These are phyloP conservation scores for Sporothrix variecibatus DNA, from an alignment of 2,329 filamentous ascomycete genomes.

Conservation along the genomic window DNA sequence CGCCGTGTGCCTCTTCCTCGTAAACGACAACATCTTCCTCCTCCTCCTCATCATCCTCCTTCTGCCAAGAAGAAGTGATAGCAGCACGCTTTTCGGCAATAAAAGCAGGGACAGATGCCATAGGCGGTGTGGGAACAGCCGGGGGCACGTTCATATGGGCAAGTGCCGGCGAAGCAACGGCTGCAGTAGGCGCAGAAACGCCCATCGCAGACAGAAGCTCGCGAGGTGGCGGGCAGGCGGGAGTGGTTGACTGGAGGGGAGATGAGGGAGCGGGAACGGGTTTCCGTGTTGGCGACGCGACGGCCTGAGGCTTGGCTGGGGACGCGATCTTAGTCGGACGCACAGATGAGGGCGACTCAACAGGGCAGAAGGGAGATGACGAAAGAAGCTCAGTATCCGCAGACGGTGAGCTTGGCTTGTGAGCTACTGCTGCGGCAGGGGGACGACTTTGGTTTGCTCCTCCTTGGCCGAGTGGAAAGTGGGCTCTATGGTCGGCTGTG, in stretches of 20 bases:
- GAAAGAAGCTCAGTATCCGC: slow-evolving; percentile 10
- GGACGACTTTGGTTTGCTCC: slow-evolving; percentile 42
- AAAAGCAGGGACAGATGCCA: slow-evolving; percentile 14
- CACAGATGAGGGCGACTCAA: slow-evolving; percentile 31
- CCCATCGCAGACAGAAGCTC: slow-evolving; percentile 28
- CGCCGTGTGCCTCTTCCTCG: background rate
- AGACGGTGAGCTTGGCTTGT: slow-evolving; percentile 16
- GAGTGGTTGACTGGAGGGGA: slow-evolving; percentile 30
- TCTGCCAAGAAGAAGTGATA: background rate
- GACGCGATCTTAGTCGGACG: slow-evolving; percentile 25
- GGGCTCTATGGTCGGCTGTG: slow-evolving; percentile 40
- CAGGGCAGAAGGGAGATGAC: slow-evolving; percentile 28
- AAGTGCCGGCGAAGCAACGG: background rate
- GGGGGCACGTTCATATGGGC: background rate
- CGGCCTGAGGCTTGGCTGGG: slow-evolving; percentile 22
- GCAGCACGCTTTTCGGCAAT: slow-evolving; percentile 9
- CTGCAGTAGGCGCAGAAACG: background rate
- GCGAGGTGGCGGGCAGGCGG: slow-evolving; percentile 29
- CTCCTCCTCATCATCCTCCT: background rate
- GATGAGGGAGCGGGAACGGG: slow-evolving; percentile 24
- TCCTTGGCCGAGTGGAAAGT: slow-evolving; percentile 50
- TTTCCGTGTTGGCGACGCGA: slow-evolving; percentile 16
- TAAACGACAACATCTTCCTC: background rate
- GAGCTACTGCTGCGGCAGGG: background rate
- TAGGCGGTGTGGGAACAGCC: slow-evolving; percentile 24